phyloP scores from a whole-genome alignment of 2,329 filamentous ascomycete genomes.

The Pestalotiopsis sp. region DNA sequence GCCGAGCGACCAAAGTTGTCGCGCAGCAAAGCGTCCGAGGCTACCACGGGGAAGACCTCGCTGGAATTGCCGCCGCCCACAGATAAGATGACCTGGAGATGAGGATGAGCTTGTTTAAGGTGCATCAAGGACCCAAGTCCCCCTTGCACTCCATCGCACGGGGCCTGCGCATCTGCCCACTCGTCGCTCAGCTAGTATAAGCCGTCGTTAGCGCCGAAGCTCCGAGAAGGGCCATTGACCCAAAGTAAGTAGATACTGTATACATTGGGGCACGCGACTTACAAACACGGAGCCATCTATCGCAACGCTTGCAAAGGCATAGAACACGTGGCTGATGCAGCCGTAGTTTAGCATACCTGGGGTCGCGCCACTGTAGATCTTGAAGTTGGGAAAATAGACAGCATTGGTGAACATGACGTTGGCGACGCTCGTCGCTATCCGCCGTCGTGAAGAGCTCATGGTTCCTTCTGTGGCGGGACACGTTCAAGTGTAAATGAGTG shows the following conservation, averaged over 20 bases:
- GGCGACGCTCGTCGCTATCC: slow-evolving; percentile 45
- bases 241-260: not conserved
- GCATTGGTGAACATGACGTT: slow-evolving; percentile 69
- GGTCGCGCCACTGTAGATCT: slow-evolving; percentile 72
- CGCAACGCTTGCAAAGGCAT: slow-evolving; percentile 77
- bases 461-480: not conserved
- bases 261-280: slow-evolving; percentile 33
- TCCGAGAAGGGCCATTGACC: slow-evolving; percentile 3
- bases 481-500: not conserved
- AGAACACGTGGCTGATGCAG: slow-evolving; percentile 80
- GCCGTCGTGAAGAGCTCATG: slow-evolving; percentile 47
- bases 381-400: slow-evolving; percentile 82
- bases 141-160: slow-evolving; percentile 71
- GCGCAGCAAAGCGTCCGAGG: slow-evolving; percentile 58
- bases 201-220: slow-evolving; percentile 12
- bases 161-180: slow-evolving; percentile 72
- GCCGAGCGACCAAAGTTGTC: slow-evolving; percentile 73
- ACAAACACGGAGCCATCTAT: slow-evolving; percentile 76
- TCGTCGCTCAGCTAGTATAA: slow-evolving; percentile 70
- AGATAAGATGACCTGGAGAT: slow-evolving; percentile 76
- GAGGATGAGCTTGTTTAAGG: slow-evolving; percentile 69
- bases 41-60: slow-evolving; percentile 68
- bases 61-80: slow-evolving; percentile 70
- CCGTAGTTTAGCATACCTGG: slow-evolving; percentile 74
- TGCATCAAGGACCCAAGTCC: slow-evolving; percentile 74